Conservation (phyloP, 2,329 filamentous ascomycete species). For the Calonectria leucothoes region DNA sequence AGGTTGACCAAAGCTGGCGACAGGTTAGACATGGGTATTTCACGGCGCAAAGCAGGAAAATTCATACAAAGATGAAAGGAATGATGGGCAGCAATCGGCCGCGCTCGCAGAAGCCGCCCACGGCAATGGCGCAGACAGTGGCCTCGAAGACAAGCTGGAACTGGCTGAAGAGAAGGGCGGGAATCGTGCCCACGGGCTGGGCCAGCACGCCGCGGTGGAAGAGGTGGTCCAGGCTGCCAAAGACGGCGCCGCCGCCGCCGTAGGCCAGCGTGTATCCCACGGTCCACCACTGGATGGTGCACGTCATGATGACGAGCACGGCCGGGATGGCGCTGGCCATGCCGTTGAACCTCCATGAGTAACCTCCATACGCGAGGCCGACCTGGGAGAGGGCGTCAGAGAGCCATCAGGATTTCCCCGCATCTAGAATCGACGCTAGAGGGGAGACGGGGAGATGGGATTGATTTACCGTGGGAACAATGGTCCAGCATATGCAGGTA, state of each 20-base stretch:
- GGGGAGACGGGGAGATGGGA: background rate
- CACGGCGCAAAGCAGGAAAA: background rate
- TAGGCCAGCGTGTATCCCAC: constrained; percentile 31
- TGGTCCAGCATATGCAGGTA: constrained; percentile 33
- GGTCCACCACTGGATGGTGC: constrained; percentile 31
- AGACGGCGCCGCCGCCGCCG: constrained; percentile 26
- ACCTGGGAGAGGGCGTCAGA: constrained; percentile 20
- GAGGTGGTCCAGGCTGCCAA: constrained; percentile 20
- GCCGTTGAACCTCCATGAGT: constrained; percentile 29
- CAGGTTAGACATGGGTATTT: background rate
- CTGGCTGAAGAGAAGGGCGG: constrained; percentile 30
- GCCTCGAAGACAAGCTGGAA: constrained; percentile 34
- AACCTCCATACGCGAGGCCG: constrained; percentile 30
- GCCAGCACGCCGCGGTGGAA: constrained; percentile 30
- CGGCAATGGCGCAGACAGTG: constrained; percentile 29
- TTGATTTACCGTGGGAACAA: constrained; percentile 26
- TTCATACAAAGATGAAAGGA: constrained; percentile 27
- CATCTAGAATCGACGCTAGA: background rate
- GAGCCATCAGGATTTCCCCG: background rate
- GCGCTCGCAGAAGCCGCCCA: constrained; percentile 29
- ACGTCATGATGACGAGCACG: constrained; percentile 30
- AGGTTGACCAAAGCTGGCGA: constrained; percentile 26
- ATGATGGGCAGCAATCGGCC: constrained; percentile 26
- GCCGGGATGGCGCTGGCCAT: constrained; percentile 26
- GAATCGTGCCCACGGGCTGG: constrained; percentile 27